Percentiles rank a stretch among this genome's conserved stretches.
These are phyloP conservation scores for Irpex lacteus DNA, from an alignment of 1,284 basidiomycete genomes.

Conservation along the genomic window DNA sequence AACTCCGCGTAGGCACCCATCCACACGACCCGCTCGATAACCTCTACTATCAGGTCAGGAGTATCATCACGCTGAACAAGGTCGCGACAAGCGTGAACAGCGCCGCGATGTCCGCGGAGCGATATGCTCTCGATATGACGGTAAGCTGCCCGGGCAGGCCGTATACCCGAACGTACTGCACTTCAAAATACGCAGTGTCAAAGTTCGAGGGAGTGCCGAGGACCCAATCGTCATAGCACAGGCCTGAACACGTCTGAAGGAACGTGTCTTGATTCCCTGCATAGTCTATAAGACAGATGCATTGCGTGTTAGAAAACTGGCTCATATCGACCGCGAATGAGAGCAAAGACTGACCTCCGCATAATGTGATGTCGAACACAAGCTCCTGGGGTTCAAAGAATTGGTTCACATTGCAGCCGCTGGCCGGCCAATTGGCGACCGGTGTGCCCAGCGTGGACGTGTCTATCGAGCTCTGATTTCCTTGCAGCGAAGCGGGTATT, in stretches of 20 bases:
- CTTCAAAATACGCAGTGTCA: slow-evolving; percentile 75
- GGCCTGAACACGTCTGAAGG: slow-evolving; percentile 60
- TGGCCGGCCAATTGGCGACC: slow-evolving; percentile 62
- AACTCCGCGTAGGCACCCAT: background rate
- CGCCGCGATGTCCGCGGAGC: slow-evolving; percentile 19
- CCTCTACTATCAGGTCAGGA: background rate
- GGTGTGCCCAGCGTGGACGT: slow-evolving; percentile 65
- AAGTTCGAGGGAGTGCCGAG: slow-evolving; percentile 64
- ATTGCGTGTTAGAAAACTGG: background rate
- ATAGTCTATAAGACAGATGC: slow-evolving; percentile 18
- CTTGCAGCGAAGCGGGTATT: slow-evolving; percentile 54
- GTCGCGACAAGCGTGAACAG: slow-evolving; percentile 14
- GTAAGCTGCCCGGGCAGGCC: slow-evolving; percentile 31
- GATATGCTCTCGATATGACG: slow-evolving; percentile 22
- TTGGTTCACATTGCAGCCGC: slow-evolving; percentile 53
- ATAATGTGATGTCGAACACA: slow-evolving; percentile 75
- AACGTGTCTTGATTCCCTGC: slow-evolving; percentile 49
- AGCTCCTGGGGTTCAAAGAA: slow-evolving; percentile 69
- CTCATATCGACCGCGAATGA: background rate
- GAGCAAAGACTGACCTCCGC: slow-evolving; percentile 49
- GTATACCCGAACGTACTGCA: slow-evolving; percentile 59
- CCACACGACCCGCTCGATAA: background rate
- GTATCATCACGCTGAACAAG: background rate
- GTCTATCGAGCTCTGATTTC: slow-evolving; percentile 57
- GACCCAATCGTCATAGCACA: slow-evolving; percentile 75